Evolutionary conservation across 805 yeast genomes (phyloP), one percentile per base, ranked within the genome.

Genomic region (Hermanozyma aechmeae): DNA sequence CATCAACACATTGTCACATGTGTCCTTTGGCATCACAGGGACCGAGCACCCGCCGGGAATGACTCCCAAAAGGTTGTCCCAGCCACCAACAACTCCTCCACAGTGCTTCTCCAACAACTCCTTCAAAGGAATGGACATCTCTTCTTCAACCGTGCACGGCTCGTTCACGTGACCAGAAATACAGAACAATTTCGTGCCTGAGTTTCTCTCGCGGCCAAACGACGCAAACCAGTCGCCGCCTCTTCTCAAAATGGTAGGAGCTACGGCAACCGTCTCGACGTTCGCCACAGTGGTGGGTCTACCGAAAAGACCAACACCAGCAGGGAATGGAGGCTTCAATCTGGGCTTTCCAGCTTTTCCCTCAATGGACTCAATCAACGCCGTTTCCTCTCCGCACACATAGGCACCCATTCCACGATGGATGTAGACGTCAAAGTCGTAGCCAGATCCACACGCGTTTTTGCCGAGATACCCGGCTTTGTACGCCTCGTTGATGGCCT

Each of bases 321-420:
- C 95, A 20, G 95, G 95, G 73, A 84, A 84, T 40, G 95, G 95
- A 21, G 95, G 95, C 74, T 84, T 84, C 55, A 84, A 71, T 60
- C 95, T 76, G 43, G 95, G 95, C 61, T 84, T 84, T 42, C 95
- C 95, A 33, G 92, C 93, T 59, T 84, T 84, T 46, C 95, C 95
- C 62, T 84, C 95, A 31, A 84, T 65, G 3, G 87, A 77, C 63
- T 84, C 95, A 50, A 84, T 82, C 52, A 84, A 63, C 4, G 93
- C 86, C 24, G 95, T 84, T 60, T 84, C 95, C 60, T 84, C 95
- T 47, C 95, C 95, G 61, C 95, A 84, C 29, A 84, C 71, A 58
- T 84, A 84, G 8, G 95, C 95, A 39, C 95, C 95, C 85, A 81
- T 81, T 43, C 95, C 95, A 51, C 95, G 75, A 62, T 84, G 95